Percentiles rank a stretch among this genome's conserved stretches.
phyloP scores from a whole-genome alignment of 208 protist species.

The Vickermania spadyakhi region DNA sequence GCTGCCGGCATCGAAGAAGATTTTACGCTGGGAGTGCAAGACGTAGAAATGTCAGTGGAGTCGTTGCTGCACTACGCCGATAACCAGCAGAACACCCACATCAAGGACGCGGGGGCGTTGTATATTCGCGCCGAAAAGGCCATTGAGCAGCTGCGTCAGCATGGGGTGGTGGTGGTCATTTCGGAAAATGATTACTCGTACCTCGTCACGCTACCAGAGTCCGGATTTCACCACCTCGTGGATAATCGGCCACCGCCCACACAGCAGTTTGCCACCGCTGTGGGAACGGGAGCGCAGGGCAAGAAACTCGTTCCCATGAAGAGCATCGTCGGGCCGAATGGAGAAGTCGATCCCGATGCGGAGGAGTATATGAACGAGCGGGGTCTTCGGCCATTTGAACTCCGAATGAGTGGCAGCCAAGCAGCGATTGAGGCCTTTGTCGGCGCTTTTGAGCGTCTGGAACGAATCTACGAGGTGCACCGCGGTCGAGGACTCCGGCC shows the following conservation, averaged over 20 bases:
- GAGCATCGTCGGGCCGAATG: slow-evolving; percentile 59
- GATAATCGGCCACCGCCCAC: not conserved
- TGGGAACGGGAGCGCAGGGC: not conserved
- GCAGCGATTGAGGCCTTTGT: slow-evolving; percentile 73
- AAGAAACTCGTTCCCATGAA: not conserved
- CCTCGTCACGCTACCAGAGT: slow-evolving; percentile 75
- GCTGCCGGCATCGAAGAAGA: slow-evolving; percentile 61
- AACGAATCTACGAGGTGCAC: slow-evolving; percentile 70
- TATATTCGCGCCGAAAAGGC: slow-evolving; percentile 71
- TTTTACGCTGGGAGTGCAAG: slow-evolving; percentile 37
- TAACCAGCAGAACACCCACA: slow-evolving; percentile 52
- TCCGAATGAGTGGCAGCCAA: slow-evolving; percentile 71
- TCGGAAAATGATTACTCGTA: slow-evolving; percentile 55
- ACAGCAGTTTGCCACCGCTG: not conserved
- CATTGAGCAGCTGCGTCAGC: slow-evolving; percentile 60
- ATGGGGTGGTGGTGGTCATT: slow-evolving; percentile 61
- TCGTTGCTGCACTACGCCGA: slow-evolving; percentile 59
- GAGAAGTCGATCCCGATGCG: slow-evolving; percentile 63
- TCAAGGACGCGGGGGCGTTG: slow-evolving; percentile 39
- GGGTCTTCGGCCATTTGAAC: slow-evolving; percentile 62
- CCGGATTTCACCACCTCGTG: slow-evolving; percentile 3
- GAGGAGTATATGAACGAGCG: slow-evolving; percentile 68
- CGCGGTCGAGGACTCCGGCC: slow-evolving; percentile 56
- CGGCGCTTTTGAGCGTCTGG: slow-evolving; percentile 59
- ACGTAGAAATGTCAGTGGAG: slow-evolving; percentile 49